phyloP scores from a whole-genome alignment of 371 early-diverging fungal genomes.

The Cladochytrium tenue region DNA sequence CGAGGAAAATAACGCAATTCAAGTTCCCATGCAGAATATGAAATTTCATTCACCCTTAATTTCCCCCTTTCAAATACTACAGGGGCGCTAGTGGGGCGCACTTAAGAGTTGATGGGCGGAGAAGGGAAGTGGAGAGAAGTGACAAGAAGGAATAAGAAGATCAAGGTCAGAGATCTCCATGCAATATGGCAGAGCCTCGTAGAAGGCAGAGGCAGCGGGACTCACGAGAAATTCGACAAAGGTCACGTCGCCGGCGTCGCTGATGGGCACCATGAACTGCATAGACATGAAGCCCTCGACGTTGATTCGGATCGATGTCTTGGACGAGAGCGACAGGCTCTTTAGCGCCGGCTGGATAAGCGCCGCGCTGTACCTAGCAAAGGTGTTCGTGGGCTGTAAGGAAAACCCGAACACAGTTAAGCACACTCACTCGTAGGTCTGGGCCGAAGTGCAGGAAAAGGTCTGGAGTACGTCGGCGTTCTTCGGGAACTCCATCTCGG shows the following conservation, averaged over 20 bases:
- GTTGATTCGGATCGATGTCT: slow-evolving; percentile 53
- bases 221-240: slow-evolving; percentile 26
- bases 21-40: no score
- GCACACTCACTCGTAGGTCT: slow-evolving; percentile 11
- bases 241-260: slow-evolving; percentile 12
- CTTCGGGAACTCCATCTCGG: slow-evolving; percentile 52
- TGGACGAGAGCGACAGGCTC: slow-evolving; percentile 49
- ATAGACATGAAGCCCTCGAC: slow-evolving; percentile 47
- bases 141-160: no score
- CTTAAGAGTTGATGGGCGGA: no score
- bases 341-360: slow-evolving; percentile 40
- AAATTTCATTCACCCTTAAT: no score
- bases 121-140: no score
- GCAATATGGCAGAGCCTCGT: no score
- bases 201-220: no score
- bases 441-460: slow-evolving; percentile 38
- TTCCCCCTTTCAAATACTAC: no score
- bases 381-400: not conserved
- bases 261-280: slow-evolving; percentile 34
- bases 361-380: slow-evolving; percentile 36
- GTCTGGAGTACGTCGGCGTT: slow-evolving; percentile 49
- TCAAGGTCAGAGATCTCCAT: no score
- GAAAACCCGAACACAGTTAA: not conserved
- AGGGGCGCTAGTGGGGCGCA: no score
- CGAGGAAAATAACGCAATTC: no score